Base-by-base conservation (phyloP, 1,284 basidiomycete species). In the Mycosarcoma maydis region DNA sequence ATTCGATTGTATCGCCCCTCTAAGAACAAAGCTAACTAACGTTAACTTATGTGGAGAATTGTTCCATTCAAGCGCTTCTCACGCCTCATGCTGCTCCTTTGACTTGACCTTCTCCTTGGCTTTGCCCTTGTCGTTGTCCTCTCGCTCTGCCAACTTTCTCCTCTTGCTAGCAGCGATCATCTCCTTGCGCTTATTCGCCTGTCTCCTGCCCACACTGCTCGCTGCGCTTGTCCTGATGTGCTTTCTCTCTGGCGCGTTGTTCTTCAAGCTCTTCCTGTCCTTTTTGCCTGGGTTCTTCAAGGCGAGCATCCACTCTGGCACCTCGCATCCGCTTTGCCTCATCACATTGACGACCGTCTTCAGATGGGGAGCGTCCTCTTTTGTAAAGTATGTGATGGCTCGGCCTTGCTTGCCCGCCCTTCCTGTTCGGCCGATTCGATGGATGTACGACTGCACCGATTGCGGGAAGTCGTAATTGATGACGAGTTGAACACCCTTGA, bases 311-410 rank as follows among this genome's bases (percentile, higher is more conserved):
- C 73, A 80, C 53, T 78, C 61, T 0, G 83, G 77, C 2, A 83
- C 82, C 6, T 79, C 72, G 44, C 77, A 94, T 83, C 73, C 94
- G 1, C 92, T 93, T 75, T 94, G 90, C 19, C 91, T 85, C 73
- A 98, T 88, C 16, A 98, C 92, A 77, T 98, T 98, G 46, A 95
- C 95, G 77, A 98, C 92, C 90, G 91, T 89, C 84, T 95, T 94
- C 38, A 98, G 85, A 83, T 90, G 92, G 1, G 91, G 90, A 0
- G 89, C 91, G 82, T 98, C 95, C 59, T 94, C 92, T 74, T 93
- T 88, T 3, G 92, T 96, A 84, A 97, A 98, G 83, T 93, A 98
- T 1, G 95, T 98, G 46, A 95, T 88, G 0, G 95, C 94, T 80
- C 90, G 90, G 9, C 95, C 95, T 72, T 91, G 88, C 43, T 90